A percentile compares a stretch with the other conserved stretches of the same genome.
Evolutionary conservation across 306 rosid genomes (phyloP).

Genomic region (Sphenostylis stenocarpa): DNA sequence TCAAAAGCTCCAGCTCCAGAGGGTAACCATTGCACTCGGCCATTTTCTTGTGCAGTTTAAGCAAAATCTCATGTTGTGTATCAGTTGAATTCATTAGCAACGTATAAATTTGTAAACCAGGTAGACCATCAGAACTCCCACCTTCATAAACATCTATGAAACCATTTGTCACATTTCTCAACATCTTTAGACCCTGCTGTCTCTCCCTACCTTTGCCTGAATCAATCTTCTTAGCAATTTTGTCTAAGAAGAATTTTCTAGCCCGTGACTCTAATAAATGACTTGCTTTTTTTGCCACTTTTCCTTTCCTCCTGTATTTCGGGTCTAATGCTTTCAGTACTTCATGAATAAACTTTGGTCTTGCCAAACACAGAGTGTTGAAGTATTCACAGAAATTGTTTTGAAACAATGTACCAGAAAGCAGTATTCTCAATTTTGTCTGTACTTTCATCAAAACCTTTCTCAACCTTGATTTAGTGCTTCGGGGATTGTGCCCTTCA

Average conservation of each 20-base stretch:
- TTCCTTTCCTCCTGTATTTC: slow-evolving; percentile 57
- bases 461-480: slow-evolving; percentile 88
- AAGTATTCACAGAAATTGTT: slow-evolving; percentile 94
- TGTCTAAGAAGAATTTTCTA: slow-evolving; percentile 81
- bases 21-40: slow-evolving; percentile 64
- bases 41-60: slow-evolving; percentile 58
- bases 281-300: slow-evolving; percentile 43
- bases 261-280: slow-evolving; percentile 67
- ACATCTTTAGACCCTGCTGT: slow-evolving; percentile 69
- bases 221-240: slow-evolving; percentile 80
- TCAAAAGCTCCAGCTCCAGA: slow-evolving; percentile 84
- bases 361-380: slow-evolving; percentile 89
- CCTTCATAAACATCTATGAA: slow-evolving; percentile 93
- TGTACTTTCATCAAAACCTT: slow-evolving; percentile 88
- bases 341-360: slow-evolving; percentile 74
- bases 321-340: slow-evolving; percentile 76
- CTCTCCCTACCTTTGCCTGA: slow-evolving; percentile 67
- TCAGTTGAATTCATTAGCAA: slow-evolving; percentile 85
- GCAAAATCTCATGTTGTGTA: slow-evolving; percentile 65
- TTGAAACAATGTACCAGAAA: slow-evolving; percentile 94
- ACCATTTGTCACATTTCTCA: slow-evolving; percentile 71
- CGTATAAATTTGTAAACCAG: slow-evolving; percentile 93
- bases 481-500: slow-evolving; percentile 98
- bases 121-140: slow-evolving; percentile 71
- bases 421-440: slow-evolving; percentile 80